Percentiles rank a stretch among this genome's conserved stretches.
These are phyloP conservation scores for Vickermania ingenoplastis DNA, from an alignment of 208 protist genomes.

Conservation along the genomic window DNA sequence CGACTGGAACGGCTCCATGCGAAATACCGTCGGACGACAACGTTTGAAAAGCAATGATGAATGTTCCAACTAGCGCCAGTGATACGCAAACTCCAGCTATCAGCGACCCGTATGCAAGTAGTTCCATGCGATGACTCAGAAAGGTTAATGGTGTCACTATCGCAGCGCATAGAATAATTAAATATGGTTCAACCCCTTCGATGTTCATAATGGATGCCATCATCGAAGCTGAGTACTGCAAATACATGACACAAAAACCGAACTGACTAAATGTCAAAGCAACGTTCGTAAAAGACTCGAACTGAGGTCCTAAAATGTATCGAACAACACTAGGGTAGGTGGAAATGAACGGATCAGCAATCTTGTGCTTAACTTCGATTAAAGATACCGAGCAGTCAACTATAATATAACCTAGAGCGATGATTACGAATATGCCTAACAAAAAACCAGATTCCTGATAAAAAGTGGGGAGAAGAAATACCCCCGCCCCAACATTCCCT, in stretches of 20 bases:
- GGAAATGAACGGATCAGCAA: constrained; percentile 38
- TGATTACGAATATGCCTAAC: constrained; percentile 25
- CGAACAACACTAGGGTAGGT: constrained; percentile 73
- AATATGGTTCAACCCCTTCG: constrained; percentile 8
- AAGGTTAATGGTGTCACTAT: constrained; percentile 67
- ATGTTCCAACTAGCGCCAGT: constrained; percentile 40
- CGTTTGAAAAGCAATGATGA: constrained; percentile 28
- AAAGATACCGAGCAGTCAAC: constrained; percentile 66
- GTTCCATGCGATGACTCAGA: constrained; percentile 42
- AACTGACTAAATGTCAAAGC: constrained; percentile 81
- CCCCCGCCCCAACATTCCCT: constrained; percentile 72
- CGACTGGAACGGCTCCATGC: constrained; percentile 13
- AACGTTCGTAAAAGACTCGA: constrained; percentile 51
- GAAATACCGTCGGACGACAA: constrained; percentile 31
- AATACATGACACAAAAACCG: constrained; percentile 75
- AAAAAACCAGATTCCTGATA: constrained; percentile 70
- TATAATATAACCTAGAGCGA: constrained; percentile 50
- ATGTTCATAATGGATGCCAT: constrained; percentile 34
- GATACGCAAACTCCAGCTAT: constrained; percentile 48
- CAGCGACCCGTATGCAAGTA: constrained; percentile 54
- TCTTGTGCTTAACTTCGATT: constrained; percentile 39
- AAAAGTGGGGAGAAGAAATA: constrained; percentile 71
- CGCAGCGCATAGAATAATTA: constrained; percentile 15
- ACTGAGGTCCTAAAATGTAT: constrained; percentile 42
- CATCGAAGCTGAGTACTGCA: constrained; percentile 71